A percentile compares a stretch with the other conserved stretches of the same genome.
phyloP scores from a whole-genome alignment of 139 green algal genomes.

The Monoraphidium neglectum region DNA sequence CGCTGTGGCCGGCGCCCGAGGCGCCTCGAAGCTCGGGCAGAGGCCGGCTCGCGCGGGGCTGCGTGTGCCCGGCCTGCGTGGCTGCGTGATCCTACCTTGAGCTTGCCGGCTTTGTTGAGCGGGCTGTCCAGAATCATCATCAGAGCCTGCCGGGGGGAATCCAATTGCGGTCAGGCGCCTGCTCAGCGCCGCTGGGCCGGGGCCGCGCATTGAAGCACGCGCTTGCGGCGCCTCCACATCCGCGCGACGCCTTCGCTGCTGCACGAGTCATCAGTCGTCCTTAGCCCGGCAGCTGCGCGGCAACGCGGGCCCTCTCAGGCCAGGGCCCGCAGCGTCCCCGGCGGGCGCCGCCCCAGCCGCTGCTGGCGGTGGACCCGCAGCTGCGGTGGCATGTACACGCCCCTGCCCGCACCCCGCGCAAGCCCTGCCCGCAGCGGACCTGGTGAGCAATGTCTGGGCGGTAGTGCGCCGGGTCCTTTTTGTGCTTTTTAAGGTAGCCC shows the following conservation, averaged over 20 bases:
- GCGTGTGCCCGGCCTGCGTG: background rate
- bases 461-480: conserved; percentile 86
- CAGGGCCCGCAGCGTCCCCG: no score
- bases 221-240: no score
- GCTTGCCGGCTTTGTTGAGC: conserved; percentile 90
- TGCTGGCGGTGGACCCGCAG: conserved; percentile 4
- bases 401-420: no score
- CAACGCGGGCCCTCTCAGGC: no score
- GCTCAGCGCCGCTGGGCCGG: no score
- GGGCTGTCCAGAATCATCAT: conserved; percentile 94
- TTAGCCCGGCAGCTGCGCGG: no score
- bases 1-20: no score
- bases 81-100: conserved; percentile 63
- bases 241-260: no score
- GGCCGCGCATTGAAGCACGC: no score
- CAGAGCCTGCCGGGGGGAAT: conserved; percentile 86
- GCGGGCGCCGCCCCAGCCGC: background rate
- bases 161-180: no score
- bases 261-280: no score
- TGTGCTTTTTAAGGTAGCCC: conserved; percentile 85
- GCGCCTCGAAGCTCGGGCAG: background rate
- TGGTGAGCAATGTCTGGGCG: conserved; percentile 96
- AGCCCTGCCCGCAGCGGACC: conserved; percentile 46
- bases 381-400: background rate
- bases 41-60: background rate